Evolutionary conservation across 2,329 filamentous ascomycete genomes (phyloP).

Genomic region (Penicillium sclerotigenum): DNA sequence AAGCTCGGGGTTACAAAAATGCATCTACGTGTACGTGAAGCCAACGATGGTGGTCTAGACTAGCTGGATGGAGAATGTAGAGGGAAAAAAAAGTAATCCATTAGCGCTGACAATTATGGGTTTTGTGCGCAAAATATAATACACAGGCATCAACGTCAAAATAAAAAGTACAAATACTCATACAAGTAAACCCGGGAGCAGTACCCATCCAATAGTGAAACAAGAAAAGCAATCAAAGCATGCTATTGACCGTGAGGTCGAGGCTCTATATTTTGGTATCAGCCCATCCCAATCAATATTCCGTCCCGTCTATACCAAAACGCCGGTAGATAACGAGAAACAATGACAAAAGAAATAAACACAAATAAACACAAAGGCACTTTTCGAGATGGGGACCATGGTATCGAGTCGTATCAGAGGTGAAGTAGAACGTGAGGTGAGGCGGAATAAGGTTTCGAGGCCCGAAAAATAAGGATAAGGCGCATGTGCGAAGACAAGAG

Average conservation of each 20-base stretch:
- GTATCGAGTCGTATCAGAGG: conserved; percentile 14
- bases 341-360: conserved; percentile 13
- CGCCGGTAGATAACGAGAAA: conserved; percentile 29
- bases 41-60: conserved; percentile 10
- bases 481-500: conserved; percentile 11
- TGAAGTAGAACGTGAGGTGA: conserved; percentile 2
- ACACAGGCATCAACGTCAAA: conserved; percentile 21
- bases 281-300: conserved; percentile 36
- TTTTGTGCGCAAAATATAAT: conserved; percentile 6
- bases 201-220: conserved; percentile 14
- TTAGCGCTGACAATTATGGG: conserved; percentile 6
- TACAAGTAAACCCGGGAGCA: conserved; percentile 9
- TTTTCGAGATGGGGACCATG: conserved; percentile 17
- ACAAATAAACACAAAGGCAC: conserved; percentile 22
- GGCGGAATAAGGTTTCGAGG: conserved; percentile 9
- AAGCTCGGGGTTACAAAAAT: not conserved
- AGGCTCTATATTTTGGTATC: conserved; percentile 42
- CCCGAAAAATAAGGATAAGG: conserved; percentile 12
- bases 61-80: not conserved
- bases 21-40: not conserved
- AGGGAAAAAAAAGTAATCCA: not conserved
- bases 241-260: conserved; percentile 39
- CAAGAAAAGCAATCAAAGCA: conserved; percentile 21
- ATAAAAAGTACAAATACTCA: conserved; percentile 15
- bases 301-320: conserved; percentile 40